Conservation (phyloP, 352 stramenopile genomes). For the Globisporangium lucens region DNA sequence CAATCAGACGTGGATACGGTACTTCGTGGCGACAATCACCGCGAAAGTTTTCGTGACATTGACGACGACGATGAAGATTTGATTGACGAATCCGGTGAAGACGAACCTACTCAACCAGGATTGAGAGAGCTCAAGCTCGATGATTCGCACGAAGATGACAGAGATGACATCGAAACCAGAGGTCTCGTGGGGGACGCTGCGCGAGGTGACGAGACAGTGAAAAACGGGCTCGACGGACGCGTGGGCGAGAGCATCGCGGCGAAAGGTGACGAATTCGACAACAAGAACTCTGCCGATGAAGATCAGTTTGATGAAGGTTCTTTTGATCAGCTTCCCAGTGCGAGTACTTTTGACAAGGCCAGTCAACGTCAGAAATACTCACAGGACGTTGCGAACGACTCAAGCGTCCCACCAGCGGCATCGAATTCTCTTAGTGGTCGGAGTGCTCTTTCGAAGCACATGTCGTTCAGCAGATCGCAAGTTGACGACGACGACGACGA, state of each 20-base stretch:
- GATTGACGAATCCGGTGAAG: neutral
- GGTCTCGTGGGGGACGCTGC: neutral
- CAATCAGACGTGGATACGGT: neutral
- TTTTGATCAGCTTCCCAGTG: neutral
- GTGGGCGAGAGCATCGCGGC: neutral
- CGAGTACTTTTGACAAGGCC: neutral
- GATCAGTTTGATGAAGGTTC: conserved; percentile 12
- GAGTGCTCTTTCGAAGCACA: conserved; percentile 10
- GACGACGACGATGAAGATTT: neutral
- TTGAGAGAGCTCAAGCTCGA: conserved; percentile 1
- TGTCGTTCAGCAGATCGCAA: conserved; percentile 7
- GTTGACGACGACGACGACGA: conserved; percentile 7
- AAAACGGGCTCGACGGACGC: neutral
- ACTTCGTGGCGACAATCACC: neutral
- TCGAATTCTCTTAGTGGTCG: neutral
- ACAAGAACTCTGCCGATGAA: neutral
- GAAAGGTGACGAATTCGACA: neutral
- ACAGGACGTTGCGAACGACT: neutral
- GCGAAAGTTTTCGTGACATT: neutral
- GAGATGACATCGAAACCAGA: neutral
- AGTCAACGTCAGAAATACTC: neutral
- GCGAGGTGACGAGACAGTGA: neutral
- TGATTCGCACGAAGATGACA: neutral
- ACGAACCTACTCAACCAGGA: neutral
- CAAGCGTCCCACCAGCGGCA: neutral